Conservation (phyloP, 23 red algal species). For the Gracilaria vermiculophylla region DNA sequence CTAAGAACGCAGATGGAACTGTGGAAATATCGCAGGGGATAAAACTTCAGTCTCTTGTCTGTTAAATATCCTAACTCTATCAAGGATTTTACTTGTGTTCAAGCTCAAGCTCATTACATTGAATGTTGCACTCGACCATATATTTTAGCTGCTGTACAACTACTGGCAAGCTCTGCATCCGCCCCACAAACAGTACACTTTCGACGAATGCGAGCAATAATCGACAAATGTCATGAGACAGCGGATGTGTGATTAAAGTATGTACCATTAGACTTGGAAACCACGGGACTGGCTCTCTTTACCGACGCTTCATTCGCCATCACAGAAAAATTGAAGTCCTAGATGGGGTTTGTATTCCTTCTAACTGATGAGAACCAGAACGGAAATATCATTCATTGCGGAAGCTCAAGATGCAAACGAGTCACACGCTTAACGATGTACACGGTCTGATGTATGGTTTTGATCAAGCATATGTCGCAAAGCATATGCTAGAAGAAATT, state of each 20-base stretch:
- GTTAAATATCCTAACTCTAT: not conserved
- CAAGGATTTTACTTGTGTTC: not conserved
- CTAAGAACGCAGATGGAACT: not conserved
- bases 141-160: not conserved
- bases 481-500: slow-evolving; percentile 15
- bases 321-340: not conserved
- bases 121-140: not conserved
- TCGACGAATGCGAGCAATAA: not conserved
- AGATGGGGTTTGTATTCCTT: slow-evolving; percentile 20
- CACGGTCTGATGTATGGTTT: too few relatives aligned
- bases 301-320: not conserved
- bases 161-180: not conserved
- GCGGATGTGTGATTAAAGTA: not conserved
- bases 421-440: slow-evolving; percentile 19
- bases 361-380: not conserved
- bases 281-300: not conserved
- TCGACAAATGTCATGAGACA: not conserved
- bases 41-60: not conserved
- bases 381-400: slow-evolving; percentile 27
- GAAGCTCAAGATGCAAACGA: slow-evolving; percentile 9
- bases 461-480: too few relatives aligned
- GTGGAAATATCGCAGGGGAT: too few relatives aligned
- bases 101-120: not conserved
- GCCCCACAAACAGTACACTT: too few relatives aligned
- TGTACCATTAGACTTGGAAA: not conserved